Percentiles rank a stretch among this genome's conserved stretches.
Evolutionary conservation across 2,329 filamentous ascomycete genomes (phyloP).

Genomic region (Amphichorda felina): DNA sequence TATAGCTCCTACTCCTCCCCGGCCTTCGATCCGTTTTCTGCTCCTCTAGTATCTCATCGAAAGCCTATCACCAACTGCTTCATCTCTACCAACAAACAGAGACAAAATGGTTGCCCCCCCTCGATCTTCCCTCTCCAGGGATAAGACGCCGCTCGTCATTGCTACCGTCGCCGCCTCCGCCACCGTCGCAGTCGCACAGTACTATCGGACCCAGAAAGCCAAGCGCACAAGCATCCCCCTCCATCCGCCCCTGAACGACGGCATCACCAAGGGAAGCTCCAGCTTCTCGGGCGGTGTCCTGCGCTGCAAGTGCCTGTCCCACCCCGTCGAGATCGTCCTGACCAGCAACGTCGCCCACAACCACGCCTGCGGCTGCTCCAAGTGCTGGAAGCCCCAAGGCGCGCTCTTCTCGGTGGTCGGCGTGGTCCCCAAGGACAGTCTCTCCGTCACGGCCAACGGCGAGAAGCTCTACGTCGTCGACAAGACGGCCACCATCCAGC

Average conservation of each 20-base stretch:
- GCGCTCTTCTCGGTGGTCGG: conserved; percentile 53
- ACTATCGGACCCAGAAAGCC: not conserved
- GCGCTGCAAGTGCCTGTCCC: conserved; percentile 43
- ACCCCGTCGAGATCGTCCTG: conserved; percentile 46
- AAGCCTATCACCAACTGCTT: too few species aligned
- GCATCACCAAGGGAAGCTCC: conserved; percentile 40
- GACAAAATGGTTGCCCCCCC: too few species aligned
- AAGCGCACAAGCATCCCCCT: conserved; percentile 17
- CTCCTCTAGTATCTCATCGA: too few species aligned
- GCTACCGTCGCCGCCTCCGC: not conserved
- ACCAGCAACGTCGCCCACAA: conserved; percentile 51
- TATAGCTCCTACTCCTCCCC: too few species aligned
- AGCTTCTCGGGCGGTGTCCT: conserved; percentile 48
- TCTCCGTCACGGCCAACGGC: conserved; percentile 44
- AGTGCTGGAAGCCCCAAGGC: conserved; percentile 58
- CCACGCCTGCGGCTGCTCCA: conserved; percentile 60
- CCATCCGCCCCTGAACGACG: conserved; percentile 52
- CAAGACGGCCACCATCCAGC: conserved; percentile 42
- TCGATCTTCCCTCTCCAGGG: too few species aligned
- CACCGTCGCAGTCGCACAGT: not conserved
- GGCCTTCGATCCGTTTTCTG: too few species aligned
- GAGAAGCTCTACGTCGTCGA: conserved; percentile 47
- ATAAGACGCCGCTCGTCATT: too few species aligned
- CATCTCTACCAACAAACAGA: too few species aligned
- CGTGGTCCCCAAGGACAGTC: conserved; percentile 42